Conservation (phyloP, 179 eudicot genomes). For the Gypsophila paniculata region DNA sequence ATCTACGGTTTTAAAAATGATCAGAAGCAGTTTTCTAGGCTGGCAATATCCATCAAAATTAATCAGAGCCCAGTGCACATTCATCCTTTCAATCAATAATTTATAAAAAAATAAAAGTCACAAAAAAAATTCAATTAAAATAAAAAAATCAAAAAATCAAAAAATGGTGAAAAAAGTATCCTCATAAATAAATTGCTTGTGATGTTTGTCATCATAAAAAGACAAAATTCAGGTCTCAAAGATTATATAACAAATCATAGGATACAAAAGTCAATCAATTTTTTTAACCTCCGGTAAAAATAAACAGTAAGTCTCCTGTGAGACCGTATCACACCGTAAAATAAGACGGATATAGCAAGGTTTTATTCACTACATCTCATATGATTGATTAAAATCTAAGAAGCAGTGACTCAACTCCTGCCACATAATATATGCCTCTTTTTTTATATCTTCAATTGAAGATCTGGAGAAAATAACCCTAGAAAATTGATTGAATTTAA, state of each 20-base stretch:
- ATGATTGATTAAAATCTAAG: slow-evolving; percentile 5
- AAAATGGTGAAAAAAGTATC: not conserved
- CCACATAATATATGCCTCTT: slow-evolving; percentile 28
- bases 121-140: no score
- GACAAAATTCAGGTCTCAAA: slow-evolving; percentile 42
- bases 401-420: slow-evolving; percentile 38
- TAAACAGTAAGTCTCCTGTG: no score
- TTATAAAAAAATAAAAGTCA: no score
- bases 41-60: slow-evolving; percentile 30
- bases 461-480: slow-evolving; percentile 18
- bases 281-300: no score
- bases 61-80: slow-evolving; percentile 39
- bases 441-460: slow-evolving; percentile 8
- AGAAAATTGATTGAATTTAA: not conserved
- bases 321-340: no score
- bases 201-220: slow-evolving; percentile 27
- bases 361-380: slow-evolving; percentile 28
- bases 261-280: not conserved
- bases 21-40: slow-evolving; percentile 35
- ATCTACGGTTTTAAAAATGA: slow-evolving; percentile 8
- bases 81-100: slow-evolving; percentile 24
- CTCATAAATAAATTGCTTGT: slow-evolving; percentile 33
- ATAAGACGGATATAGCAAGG: slow-evolving; percentile 22
- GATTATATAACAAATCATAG: slow-evolving; percentile 29
- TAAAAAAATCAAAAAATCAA: no score